phyloP scores from a whole-genome alignment of 2,329 filamentous ascomycete species.

The Cladophialophora psammophila region DNA sequence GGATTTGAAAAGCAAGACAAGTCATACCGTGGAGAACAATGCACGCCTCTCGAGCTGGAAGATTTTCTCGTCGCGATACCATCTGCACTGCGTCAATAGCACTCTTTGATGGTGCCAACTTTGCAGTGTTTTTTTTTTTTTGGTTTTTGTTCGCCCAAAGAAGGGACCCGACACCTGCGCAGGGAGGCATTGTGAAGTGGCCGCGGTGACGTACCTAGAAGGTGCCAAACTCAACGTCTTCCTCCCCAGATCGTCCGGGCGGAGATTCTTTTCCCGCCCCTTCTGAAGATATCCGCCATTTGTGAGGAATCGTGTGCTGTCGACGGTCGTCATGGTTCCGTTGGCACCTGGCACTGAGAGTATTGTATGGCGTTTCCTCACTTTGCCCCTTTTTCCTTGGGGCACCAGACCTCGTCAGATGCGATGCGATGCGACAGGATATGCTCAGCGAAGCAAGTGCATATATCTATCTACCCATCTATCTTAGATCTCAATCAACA shows the following conservation, averaged over 20 bases:
- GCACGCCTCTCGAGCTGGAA: slow-evolving; percentile 35
- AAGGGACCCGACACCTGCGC: not conserved
- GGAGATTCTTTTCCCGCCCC: slow-evolving; percentile 33
- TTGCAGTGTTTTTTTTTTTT: not conserved
- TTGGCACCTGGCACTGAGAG: not conserved
- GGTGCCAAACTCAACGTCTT: slow-evolving; percentile 33
- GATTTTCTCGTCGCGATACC: slow-evolving; percentile 38
- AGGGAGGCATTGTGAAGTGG: not conserved
- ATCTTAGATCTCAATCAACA: too few species aligned
- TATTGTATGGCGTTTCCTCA: not conserved
- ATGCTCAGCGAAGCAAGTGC: too few species aligned
- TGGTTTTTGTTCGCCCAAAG: not conserved
- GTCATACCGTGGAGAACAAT: slow-evolving; percentile 35
- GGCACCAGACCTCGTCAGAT: not conserved
- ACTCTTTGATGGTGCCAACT: not conserved
- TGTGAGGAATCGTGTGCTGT: slow-evolving; percentile 50
- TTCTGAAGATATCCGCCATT: slow-evolving; percentile 39
- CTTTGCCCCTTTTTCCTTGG: not conserved
- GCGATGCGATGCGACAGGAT: not conserved
- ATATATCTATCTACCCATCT: not conserved
- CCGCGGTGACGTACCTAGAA: slow-evolving; percentile 26
- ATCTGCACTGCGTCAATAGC: slow-evolving; percentile 14
- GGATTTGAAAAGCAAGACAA: not conserved
- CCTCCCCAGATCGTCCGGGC: slow-evolving; percentile 31
- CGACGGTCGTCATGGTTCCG: slow-evolving; percentile 46